These are phyloP conservation scores for Boechera stricta DNA, from an alignment of 345 rosid genomes.

Conservation along the genomic window DNA sequence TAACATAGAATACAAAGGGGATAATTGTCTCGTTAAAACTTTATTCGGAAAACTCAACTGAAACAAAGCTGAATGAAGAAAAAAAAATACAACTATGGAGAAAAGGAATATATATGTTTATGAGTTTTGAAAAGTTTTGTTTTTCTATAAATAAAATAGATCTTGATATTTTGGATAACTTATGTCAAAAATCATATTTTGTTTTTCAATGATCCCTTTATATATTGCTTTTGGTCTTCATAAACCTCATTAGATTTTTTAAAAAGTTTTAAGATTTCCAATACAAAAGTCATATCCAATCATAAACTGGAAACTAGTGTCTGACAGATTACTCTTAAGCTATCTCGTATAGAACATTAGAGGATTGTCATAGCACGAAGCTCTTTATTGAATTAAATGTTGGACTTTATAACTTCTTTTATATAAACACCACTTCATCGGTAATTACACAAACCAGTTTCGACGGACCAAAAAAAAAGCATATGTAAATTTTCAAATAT, in stretches of 20 bases:
- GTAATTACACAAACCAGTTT: conserved; percentile 8
- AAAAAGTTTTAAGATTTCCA: not conserved
- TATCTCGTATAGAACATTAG: not conserved
- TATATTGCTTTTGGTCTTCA: not conserved
- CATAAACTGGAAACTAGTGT: not conserved
- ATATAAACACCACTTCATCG: not conserved
- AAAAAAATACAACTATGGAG: too few species aligned
- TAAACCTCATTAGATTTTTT: not conserved
- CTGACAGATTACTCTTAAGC: not conserved
- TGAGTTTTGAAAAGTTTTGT: too few species aligned
- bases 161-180: not conserved
- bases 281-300: not conserved
- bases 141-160: not conserved
- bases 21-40: too few species aligned
- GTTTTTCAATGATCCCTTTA: not conserved
- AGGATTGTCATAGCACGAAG: conserved; percentile 1
- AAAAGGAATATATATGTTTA: too few species aligned
- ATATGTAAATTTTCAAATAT: not conserved
- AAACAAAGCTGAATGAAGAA: too few species aligned
- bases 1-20: too few species aligned
- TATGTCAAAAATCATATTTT: not conserved
- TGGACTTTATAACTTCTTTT: not conserved
- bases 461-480: not conserved
- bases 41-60: too few species aligned
- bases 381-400: not conserved